Evolutionary conservation across 352 stramenopile species (phyloP), one percentile per base, ranked within the genome.

Genomic region (Pilasporangium apinafurcum): DNA sequence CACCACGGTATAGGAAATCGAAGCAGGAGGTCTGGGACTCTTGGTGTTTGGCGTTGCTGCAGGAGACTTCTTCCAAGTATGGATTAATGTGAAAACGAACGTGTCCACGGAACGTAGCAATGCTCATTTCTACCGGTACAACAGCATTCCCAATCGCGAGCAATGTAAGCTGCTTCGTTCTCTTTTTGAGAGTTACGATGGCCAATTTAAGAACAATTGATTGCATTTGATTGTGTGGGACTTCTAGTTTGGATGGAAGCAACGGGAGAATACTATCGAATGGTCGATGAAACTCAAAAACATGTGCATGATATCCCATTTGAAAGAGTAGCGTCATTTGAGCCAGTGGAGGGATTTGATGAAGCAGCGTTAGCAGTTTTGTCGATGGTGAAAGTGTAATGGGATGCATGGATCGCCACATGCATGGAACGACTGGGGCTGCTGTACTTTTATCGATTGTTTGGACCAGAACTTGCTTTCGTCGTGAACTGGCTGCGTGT

Each of bases 1-100:
- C 48, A 6, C 51, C 61, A 33, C 61, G 51, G 16, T 74, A 59
- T 35, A 76, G 22, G 29, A 79, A 76, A 9, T 9, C 6, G 5
- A 59, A 46, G 21, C 13, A 18, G 37, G 5, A 9, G n/a, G 9
- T 5, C 22, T n/a, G n/a, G n/a, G n/a, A n/a, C n/a, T n/a, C n/a
- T n/a, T n/a, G n/a, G n/a, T n/a, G 20, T 4, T 17, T 44, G 3
- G 27, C 13, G 12, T 25, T 26, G 29, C 16, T 37, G n/a, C 16
- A 37, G n/a, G n/a, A n/a, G n/a, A n/a, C n/a, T n/a, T n/a, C n/a
- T n/a, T n/a, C 12, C 30, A 50, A 34, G 61, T 55, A 10, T 9
- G 36, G 17, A 1, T 10, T 2, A 8, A 41, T 12, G n/a, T n/a
- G n/a, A n/a, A n/a, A n/a, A n/a, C n/a, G n/a, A n/a, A n/a, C n/a